These are phyloP conservation scores for Beauveria varroae DNA, from an alignment of 2,329 filamentous ascomycete genomes.

Conservation along the genomic window DNA sequence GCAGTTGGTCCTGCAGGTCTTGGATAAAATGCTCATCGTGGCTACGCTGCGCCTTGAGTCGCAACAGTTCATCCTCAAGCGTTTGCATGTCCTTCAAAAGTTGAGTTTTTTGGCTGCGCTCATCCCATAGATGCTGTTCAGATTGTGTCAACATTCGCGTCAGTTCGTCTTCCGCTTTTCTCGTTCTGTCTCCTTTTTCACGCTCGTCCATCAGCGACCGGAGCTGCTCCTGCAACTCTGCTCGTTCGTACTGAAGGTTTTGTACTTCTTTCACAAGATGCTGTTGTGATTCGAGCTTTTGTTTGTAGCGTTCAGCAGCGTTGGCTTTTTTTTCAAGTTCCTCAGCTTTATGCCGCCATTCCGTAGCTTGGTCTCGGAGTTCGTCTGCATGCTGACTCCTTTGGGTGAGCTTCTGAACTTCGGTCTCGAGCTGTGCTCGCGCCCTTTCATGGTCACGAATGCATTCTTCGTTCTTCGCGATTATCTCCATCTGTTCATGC, in stretches of 20 bases:
- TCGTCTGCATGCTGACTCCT: conserved; percentile 42
- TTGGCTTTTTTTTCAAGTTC: conserved; percentile 56
- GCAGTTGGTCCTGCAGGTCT: conserved; percentile 53
- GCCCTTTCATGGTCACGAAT: conserved; percentile 28
- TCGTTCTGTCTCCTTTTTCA: conserved; percentile 25
- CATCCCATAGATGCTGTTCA: conserved; percentile 34
- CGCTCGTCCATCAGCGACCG: conserved; percentile 28
- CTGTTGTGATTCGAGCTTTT: conserved; percentile 53
- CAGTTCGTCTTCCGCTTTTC: conserved; percentile 31
- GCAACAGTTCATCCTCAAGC: conserved; percentile 39
- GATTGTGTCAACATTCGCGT: conserved; percentile 35
- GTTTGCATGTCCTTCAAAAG: conserved; percentile 38
- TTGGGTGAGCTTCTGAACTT: conserved; percentile 39
- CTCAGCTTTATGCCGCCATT: conserved; percentile 51
- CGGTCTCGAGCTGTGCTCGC: conserved; percentile 49
- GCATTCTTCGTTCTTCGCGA: conserved; percentile 56
- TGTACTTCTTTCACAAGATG: conserved; percentile 48
- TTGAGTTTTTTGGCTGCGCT: conserved; percentile 37
- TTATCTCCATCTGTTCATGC: conserved; percentile 62
- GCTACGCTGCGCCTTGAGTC: conserved; percentile 38
- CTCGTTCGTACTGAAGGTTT: conserved; percentile 46
- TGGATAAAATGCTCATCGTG: conserved; percentile 47
- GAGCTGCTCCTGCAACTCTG: conserved; percentile 43
- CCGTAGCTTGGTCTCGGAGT: conserved; percentile 51
- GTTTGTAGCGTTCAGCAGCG: conserved; percentile 53